Evolutionary conservation across 2,329 filamentous ascomycete genomes (phyloP).

Genomic region (Aspergillus sp.): DNA sequence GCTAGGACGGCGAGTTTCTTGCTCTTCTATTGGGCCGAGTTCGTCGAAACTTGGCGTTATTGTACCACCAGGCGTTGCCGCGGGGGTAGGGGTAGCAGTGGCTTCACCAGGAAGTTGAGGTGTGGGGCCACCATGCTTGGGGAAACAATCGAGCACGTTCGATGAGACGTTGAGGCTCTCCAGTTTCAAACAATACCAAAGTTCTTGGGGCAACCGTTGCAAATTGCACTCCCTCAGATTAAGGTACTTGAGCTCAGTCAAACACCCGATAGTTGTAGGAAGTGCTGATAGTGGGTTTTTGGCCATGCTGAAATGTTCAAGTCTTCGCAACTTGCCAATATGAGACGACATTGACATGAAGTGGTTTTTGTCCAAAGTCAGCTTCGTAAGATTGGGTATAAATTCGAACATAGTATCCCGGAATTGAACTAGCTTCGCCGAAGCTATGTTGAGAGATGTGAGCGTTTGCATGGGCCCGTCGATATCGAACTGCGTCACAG

Average conservation of each 20-base stretch:
- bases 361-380: constrained; percentile 92
- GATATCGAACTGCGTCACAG: constrained; percentile 90
- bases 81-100: constrained; percentile 47
- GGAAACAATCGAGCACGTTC: constrained; percentile 87
- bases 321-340: constrained; percentile 75
- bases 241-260: constrained; percentile 78
- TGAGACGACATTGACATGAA: constrained; percentile 85
- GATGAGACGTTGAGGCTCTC: constrained; percentile 94
- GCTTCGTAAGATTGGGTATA: constrained; percentile 79
- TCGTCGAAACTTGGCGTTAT: constrained; percentile 76
- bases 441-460: constrained; percentile 83
- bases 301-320: constrained; percentile 92
- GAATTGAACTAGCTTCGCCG: constrained; percentile 85
- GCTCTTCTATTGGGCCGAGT: constrained; percentile 64
- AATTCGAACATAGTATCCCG: constrained; percentile 84
- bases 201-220: constrained; percentile 79
- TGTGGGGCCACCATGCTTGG: constrained; percentile 70
- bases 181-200: constrained; percentile 92
- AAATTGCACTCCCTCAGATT: constrained; percentile 95
- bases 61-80: constrained; percentile 51
- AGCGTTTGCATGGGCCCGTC: constrained; percentile 74
- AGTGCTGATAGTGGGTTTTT: constrained; percentile 84
- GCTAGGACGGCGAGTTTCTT: constrained; percentile 71
- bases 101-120: constrained; percentile 60
- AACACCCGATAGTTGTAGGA: constrained; percentile 82